Percentiles rank a stretch among this genome's conserved stretches.
Conservation (phyloP, 495 filamentous ascomycete species). For the Podospora tetraspora region DNA sequence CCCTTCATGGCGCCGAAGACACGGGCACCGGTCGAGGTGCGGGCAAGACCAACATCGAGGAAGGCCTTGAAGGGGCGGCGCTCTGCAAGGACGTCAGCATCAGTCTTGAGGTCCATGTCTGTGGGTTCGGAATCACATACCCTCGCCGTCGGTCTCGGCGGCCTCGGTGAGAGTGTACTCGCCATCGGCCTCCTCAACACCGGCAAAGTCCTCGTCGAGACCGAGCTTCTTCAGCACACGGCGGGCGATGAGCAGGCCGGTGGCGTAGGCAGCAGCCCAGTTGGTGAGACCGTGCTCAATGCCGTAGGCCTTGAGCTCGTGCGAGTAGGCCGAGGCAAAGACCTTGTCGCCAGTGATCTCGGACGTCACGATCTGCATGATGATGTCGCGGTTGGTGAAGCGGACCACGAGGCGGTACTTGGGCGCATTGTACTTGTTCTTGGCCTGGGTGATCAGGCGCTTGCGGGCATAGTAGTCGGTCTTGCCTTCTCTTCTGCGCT, state of each 20-base stretch:
- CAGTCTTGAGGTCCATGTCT: too few relatives aligned
- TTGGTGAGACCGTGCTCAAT: constrained; percentile 98
- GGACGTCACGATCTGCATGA: constrained; percentile 93
- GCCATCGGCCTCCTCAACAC: constrained; percentile 91
- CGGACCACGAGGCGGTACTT: constrained; percentile 99
- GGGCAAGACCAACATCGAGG: constrained; percentile 94
- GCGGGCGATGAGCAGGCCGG: constrained; percentile 92
- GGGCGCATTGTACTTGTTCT: constrained; percentile 99
- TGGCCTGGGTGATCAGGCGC: constrained; percentile 98
- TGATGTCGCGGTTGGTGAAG: constrained; percentile 99
- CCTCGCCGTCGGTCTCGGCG: constrained; percentile 63
- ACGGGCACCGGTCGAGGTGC: constrained; percentile 95
- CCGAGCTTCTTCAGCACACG: constrained; percentile 94
- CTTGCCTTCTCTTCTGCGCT: constrained; percentile 91
- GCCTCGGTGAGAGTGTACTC: constrained; percentile 93
- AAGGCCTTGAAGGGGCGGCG: constrained; percentile 98
- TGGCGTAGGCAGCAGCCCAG: constrained; percentile 97
- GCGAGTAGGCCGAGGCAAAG: constrained; percentile 84
- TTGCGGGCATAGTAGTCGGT: constrained; percentile 99
- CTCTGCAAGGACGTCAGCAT: constrained; percentile 46
- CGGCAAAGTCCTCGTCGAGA: constrained; percentile 81
- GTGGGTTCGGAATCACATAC: not conserved
- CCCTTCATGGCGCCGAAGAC: constrained; percentile 99
- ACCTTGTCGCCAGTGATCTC: constrained; percentile 98
- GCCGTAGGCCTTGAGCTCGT: constrained; percentile 96